Evolutionary conservation across 805 yeast species (phyloP).

Genomic region (Scheffersomyces coipomensis): DNA sequence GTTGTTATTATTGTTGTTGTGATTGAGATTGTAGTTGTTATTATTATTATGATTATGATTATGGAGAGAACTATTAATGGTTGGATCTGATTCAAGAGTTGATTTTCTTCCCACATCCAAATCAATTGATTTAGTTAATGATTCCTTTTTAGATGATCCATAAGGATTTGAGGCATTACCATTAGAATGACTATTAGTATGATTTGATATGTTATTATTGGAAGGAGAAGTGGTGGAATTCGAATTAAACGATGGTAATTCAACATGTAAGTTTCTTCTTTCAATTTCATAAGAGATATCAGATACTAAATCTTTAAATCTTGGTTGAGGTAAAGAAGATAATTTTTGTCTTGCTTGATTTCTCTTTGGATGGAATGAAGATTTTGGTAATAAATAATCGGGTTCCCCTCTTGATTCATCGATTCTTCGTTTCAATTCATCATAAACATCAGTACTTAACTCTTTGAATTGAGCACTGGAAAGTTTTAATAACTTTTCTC

Average conservation of each 20-base stretch:
- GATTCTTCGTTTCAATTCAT: conserved; percentile 81
- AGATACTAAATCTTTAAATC: conserved; percentile 87
- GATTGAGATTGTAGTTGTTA: not conserved
- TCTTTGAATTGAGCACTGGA: conserved; percentile 84
- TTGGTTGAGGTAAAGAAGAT: conserved; percentile 72
- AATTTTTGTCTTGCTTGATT: conserved; percentile 94
- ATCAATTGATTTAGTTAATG: not conserved
- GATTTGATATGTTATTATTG: not conserved
- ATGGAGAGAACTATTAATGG: not conserved
- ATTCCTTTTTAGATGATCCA: not conserved
- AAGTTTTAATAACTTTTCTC: conserved; percentile 79
- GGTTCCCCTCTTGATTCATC: conserved; percentile 58
- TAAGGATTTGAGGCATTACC: conserved; percentile 5
- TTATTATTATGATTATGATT: not conserved
- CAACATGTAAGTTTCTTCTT: conserved; percentile 59
- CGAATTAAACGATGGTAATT: conserved; percentile 1
- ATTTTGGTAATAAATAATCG: conserved; percentile 64
- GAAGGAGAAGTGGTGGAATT: not conserved
- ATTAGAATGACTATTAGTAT: not conserved
- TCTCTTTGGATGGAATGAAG: conserved; percentile 84
- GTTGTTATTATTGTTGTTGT: conserved; percentile 1
- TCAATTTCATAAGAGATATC: conserved; percentile 88
- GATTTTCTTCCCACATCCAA: no score
- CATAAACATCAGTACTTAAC: conserved; percentile 90
- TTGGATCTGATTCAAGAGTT: not conserved